phyloP scores from a whole-genome alignment of 371 early-diverging fungal species.

The Mucor piriformis region DNA sequence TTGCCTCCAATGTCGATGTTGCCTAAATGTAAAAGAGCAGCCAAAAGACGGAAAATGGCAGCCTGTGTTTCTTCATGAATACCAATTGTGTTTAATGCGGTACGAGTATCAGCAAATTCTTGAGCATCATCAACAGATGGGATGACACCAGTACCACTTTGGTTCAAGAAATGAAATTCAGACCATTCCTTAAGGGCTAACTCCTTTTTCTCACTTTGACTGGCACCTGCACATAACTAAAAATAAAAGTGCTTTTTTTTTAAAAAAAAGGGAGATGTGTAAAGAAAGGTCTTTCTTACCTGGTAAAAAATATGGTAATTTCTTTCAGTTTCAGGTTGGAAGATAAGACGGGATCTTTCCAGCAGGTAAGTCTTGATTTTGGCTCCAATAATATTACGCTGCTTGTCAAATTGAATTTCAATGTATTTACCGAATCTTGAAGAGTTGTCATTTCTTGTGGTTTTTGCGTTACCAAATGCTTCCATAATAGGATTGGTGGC shows the following conservation, averaged over 20 bases:
- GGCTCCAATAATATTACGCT: constrained; percentile 91
- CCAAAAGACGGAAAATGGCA: constrained; percentile 86
- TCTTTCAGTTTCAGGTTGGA: constrained; percentile 93
- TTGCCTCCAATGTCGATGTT: constrained; percentile 84
- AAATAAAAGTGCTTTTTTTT: background rate
- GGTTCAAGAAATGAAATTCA: constrained; percentile 84
- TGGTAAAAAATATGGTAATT: constrained; percentile 99
- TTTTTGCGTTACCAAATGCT: constrained; percentile 99
- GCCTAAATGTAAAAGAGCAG: constrained; percentile 91
- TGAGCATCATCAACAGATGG: constrained; percentile 87
- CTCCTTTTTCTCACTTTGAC: constrained; percentile 75
- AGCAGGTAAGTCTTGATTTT: constrained; percentile 96
- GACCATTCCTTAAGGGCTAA: constrained; percentile 74
- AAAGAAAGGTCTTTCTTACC: constrained; percentile 32
- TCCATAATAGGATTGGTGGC: constrained; percentile 99
- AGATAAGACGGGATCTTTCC: constrained; percentile 95
- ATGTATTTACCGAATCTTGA: constrained; percentile 99
- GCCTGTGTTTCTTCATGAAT: constrained; percentile 77
- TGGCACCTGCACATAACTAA: constrained; percentile 86
- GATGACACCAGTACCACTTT: constrained; percentile 82
- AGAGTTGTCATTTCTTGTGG: constrained; percentile 98
- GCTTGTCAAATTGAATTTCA: constrained; percentile 84
- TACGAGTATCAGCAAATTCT: constrained; percentile 85
- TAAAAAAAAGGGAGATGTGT: background rate
- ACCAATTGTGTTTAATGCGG: constrained; percentile 84